Base-by-base conservation (phyloP, 1,139 yeast species). In the Pichia sp. region DNA sequence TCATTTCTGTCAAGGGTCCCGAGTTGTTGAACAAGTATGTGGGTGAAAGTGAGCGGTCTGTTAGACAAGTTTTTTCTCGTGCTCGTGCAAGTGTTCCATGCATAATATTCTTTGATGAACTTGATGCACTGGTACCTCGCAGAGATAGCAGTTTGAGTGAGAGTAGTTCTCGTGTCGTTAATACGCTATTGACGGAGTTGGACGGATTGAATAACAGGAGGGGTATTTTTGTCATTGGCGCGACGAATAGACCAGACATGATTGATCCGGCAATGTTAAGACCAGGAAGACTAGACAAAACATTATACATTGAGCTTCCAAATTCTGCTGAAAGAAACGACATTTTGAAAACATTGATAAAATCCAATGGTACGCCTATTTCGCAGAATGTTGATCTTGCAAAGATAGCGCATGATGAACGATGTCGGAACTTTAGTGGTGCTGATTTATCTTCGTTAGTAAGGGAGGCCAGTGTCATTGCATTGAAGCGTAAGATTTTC, bases 241-340 rank as follows among this genome's bases (percentile, higher is more conserved):
- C 99, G 1, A 93, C 99, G 0, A 93, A 93, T 64, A 79, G 99
- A 66, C 98, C 98, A 0, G 99, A 93, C 68, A 93, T 93, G 90
- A 93, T 93, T 58, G 99, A 93, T 69, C 93, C 96, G 8, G 99
- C 99, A 0, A 93, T 93, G 98, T 74, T 93, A 50, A 80, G 99
- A 66, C 99, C 99, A 0, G 99, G 99, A 2, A 80, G 99, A 67
- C 75, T 93, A 62, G 99, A 93, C 66, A 93, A 93, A 69, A 91
- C 96, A 3, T 74, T 93, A 46, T 91, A 85, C 68, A 95, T 93
- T 44, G 97, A 93, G 66, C 74, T 93, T 48, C 99, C 99, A 2
- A 79, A 82, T 5, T 80, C 82, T 0, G 75, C 72, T 6, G 99
- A 93, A 66, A 77, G 96, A 56, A 70, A 76, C 4, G 97, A 91